A percentile compares a stretch with the other conserved stretches of the same genome.
phyloP scores from a whole-genome alignment of 345 rosid genomes.

The Citropsis articulata region DNA sequence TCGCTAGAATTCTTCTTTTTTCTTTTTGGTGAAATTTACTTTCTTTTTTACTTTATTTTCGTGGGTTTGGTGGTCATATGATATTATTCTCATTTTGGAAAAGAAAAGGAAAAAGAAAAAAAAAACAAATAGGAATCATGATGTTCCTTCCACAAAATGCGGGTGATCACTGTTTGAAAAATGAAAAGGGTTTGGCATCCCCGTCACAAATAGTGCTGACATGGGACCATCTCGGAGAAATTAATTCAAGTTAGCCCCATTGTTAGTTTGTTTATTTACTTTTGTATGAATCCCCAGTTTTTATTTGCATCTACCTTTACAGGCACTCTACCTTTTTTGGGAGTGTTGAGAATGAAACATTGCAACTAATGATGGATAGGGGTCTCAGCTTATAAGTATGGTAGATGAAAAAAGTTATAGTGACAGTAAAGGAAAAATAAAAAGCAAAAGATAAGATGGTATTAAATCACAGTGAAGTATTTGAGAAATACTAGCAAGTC shows the following conservation, averaged over 20 bases:
- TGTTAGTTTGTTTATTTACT: neutral
- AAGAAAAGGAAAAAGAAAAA: neutral
- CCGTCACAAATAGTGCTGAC: slow-evolving; percentile 2
- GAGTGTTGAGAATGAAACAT: slow-evolving; percentile 9
- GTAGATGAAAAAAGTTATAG: neutral
- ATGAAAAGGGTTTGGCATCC: neutral
- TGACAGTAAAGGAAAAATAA: neutral
- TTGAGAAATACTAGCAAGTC: neutral
- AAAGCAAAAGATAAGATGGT: neutral
- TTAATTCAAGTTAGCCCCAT: neutral
- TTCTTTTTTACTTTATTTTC: neutral
- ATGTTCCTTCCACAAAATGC: slow-evolving; percentile 20
- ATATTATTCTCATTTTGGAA: neutral
- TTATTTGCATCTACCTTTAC: neutral
- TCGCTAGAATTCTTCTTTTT: neutral
- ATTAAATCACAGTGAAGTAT: neutral
- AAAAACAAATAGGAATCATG: neutral
- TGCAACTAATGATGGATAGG: slow-evolving; percentile 16
- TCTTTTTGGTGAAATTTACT: neutral
- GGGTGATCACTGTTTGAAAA: slow-evolving; percentile 5
- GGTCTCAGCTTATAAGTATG: neutral
- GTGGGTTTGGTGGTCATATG: neutral
- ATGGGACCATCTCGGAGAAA: slow-evolving; percentile 25
- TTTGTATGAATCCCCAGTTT: neutral
- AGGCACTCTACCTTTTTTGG: slow-evolving; percentile 4